Evolutionary conservation across 2,329 filamentous ascomycete genomes (phyloP), one percentile per base, ranked within the genome.

Genomic region (Podosphaera xanthii): DNA sequence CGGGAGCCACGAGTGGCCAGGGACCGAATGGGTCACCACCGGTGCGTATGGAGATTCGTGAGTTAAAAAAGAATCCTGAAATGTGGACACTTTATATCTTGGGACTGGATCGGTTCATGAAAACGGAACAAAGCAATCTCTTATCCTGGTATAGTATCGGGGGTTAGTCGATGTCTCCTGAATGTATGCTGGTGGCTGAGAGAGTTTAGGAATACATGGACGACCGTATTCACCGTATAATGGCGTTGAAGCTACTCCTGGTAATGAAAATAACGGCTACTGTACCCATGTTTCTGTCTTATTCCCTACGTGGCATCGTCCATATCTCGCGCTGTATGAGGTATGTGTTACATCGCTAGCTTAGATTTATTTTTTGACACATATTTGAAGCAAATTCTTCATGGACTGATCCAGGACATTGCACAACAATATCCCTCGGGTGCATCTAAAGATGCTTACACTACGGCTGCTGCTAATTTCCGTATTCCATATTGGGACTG

Each of bases 301-400:
- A n/a, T 67, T 68, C 53, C 63, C 63, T 30, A 63, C 65, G 7
- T 81, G 77, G 79, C 79, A 82, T 66, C 74, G 78, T 30, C 74
- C 77, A 3, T 81, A 77, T 61, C 64, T 79, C 52, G 70, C 74
- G 5, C 70, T 81, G 12, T 81, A 72, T 60, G 79, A 82, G 77
- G 76, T 78, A 68, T 9, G 69, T 58, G 7, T 7, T 38, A 12
- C 8, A 30, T 33, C 22, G 38, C 9, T 22, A 9, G 2, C 22
- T 6, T 9, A 22, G 4, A 46, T 8, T 14, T 42, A 30, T 4
- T 42, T 50, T 31, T 10, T 48, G 14, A 44, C 1, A 3, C 9
- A 22, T n/a, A 48, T 44, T 44, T 44, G 40, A 38, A 79, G 77
- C 79, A 82, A 76, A 66, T 71, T 9, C 69, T 82, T 7, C 74